A percentile compares a stretch with the other conserved stretches of the same genome.
phyloP scores from a whole-genome alignment of 331 rosid species.

The Saraca asoca region DNA sequence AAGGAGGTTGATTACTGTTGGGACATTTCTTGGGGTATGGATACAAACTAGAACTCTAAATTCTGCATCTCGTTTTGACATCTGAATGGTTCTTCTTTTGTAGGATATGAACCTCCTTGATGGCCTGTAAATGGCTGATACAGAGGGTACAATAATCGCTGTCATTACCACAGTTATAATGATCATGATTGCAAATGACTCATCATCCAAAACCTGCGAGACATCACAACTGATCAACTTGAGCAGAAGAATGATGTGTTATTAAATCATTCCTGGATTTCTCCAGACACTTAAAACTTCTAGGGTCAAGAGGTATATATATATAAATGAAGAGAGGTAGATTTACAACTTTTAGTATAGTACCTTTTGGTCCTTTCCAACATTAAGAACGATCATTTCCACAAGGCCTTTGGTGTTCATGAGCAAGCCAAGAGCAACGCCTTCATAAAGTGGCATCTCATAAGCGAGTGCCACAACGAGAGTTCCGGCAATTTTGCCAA shows the following conservation, averaged over 20 bases:
- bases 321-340: not conserved
- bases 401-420: conserved; percentile 92
- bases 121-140: conserved; percentile 64
- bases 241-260: not conserved
- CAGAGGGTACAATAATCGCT: conserved; percentile 59
- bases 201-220: conserved; percentile 66
- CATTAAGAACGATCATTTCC: conserved; percentile 76
- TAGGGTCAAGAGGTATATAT: too few relatives aligned
- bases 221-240: conserved; percentile 8
- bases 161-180: conserved; percentile 68
- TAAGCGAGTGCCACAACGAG: conserved; percentile 49
- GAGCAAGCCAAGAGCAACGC: conserved; percentile 73
- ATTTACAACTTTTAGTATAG: not conserved
- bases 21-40: conserved; percentile 79
- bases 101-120: conserved; percentile 54
- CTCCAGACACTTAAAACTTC: too few relatives aligned
- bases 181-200: conserved; percentile 73
- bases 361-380: conserved; percentile 81
- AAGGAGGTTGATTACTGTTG: conserved; percentile 75
- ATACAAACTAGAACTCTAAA: conserved; percentile 69
- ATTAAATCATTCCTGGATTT: not conserved
- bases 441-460: conserved; percentile 67
- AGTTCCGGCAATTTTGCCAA: conserved; percentile 76
- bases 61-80: conserved; percentile 59
- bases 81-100: conserved; percentile 69